Evolutionary conservation across 345 rosid species (phyloP), one percentile per base, ranked within the genome.

Genomic region (Cardamine chenopodiifolia): DNA sequence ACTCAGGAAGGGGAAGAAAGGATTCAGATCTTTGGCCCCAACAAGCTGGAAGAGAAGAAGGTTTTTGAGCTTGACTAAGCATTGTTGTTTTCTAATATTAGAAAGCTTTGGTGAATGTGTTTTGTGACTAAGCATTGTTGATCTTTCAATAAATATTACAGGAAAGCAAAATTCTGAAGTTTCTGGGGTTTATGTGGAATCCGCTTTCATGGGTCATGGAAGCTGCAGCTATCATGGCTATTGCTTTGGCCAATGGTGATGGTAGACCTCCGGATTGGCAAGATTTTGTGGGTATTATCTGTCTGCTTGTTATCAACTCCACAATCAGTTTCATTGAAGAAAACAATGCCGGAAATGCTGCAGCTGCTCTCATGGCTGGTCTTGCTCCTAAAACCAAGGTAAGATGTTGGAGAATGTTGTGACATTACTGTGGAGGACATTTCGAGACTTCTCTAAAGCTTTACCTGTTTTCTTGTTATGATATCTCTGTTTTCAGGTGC

Each of bases 1-100:
- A 62, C 73, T 3, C 96, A 86, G 53, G 98, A 94, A 84, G 97
- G 93, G 7, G 84, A 82, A 20, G 87, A 85, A 56, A 83, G 98
- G 88, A 81, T 91, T 14, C 78, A 78, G 56, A 74, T 90, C 8
- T 94, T 94, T 79, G 98, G 98, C 35, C 90, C 83, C 61, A 94
- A 94, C 86, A 94, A 94, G 82, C 95, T 94, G 3, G 97, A 94
- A 80, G 98, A 94, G 88, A 94, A 89, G 76, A 82, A 82, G 81
- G 81, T 78, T 78, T 78, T 55, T 42, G 52, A 31, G 69, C 3
- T 50, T 70, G 60, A 35, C 35, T 44, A 67, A 84, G 66, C 78
- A 31, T 76, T 49, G 47, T 58, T 52, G 31, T 42, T 35, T 61
- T 28, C 13, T 69, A n/a, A 29, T 50, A 62, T 53, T 20, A 20